Conservation (phyloP, 192 early-diverging fungal genomes). For the Helicostylum pulchrum region DNA sequence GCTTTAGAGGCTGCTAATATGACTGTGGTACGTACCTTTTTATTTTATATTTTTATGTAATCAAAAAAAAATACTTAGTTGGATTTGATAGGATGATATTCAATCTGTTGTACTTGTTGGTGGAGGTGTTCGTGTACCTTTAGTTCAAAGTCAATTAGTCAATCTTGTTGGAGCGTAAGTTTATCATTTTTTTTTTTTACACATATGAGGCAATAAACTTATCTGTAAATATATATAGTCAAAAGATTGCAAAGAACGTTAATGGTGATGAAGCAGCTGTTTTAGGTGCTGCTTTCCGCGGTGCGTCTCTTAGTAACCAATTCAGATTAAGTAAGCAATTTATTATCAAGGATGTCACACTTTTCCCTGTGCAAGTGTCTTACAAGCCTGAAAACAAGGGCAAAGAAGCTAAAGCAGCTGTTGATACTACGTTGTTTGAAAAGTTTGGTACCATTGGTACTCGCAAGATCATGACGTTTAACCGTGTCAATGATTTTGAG, state of each 20-base stretch:
- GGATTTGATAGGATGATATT: conserved; percentile 52
- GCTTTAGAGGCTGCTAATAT: conserved; percentile 67
- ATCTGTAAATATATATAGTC: conserved; percentile 27
- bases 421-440: conserved; percentile 57
- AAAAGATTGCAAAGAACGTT: conserved; percentile 89
- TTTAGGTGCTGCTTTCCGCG: conserved; percentile 83
- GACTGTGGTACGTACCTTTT: conserved; percentile 45
- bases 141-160: conserved; percentile 70
- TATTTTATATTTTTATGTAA: not conserved
- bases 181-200: not conserved
- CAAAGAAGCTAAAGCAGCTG: conserved; percentile 5
- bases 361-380: conserved; percentile 62
- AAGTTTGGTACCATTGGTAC: conserved; percentile 68
- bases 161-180: conserved; percentile 67
- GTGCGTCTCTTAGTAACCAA: conserved; percentile 78
- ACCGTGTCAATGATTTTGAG: conserved; percentile 75
- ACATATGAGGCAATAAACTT: not conserved
- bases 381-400: conserved; percentile 45
- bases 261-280: conserved; percentile 97
- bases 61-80: not conserved
- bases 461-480: conserved; percentile 85
- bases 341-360: conserved; percentile 79
- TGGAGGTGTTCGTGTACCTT: conserved; percentile 86
- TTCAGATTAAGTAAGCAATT: conserved; percentile 82
- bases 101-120: conserved; percentile 92